Evolutionary conservation across 805 yeast genomes (phyloP).

Genomic region (Candida arabinofermentans): DNA sequence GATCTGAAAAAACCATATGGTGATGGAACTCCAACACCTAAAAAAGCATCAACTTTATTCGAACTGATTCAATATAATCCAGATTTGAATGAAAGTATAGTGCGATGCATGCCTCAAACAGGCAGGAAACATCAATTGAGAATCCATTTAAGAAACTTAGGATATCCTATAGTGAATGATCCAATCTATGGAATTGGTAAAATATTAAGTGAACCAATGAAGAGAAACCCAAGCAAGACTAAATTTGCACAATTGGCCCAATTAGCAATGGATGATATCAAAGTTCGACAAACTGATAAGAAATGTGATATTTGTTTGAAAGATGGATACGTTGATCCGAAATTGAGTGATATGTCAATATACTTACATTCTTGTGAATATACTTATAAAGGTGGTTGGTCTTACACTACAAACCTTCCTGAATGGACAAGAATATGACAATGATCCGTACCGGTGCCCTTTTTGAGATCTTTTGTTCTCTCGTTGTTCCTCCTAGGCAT

Average conservation of each 20-base stretch:
- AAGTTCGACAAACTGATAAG: slow-evolving; percentile 23
- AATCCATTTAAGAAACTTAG: slow-evolving; percentile 46
- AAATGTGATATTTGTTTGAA: slow-evolving; percentile 31
- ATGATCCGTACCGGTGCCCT: too few species aligned
- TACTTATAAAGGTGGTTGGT: slow-evolving; percentile 24
- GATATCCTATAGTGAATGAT: slow-evolving; percentile 32
- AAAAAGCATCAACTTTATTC: slow-evolving; percentile 18
- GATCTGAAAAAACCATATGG: slow-evolving; percentile 23
- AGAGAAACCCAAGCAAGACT: slow-evolving; percentile 1
- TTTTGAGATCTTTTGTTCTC: too few species aligned
- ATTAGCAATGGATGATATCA: slow-evolving; percentile 14
- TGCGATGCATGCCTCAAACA: slow-evolving; percentile 41
- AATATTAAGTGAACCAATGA: slow-evolving; percentile 6
- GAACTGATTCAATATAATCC: slow-evolving; percentile 23
- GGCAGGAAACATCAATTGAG: slow-evolving; percentile 56
- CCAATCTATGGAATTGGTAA: slow-evolving; percentile 22
- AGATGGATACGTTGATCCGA: slow-evolving; percentile 24
- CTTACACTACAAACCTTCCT: slow-evolving; percentile 40
- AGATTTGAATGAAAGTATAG: slow-evolving; percentile 33
- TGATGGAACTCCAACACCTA: slow-evolving; percentile 12
- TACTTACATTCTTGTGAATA: slow-evolving; percentile 44
- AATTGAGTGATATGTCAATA: slow-evolving; percentile 29
- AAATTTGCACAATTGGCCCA: slow-evolving; percentile 15
- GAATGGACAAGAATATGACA: slow-evolving; percentile 35
- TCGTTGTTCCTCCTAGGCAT: too few species aligned